Percentiles rank a stretch among this genome's conserved stretches.
phyloP scores from a whole-genome alignment of 2,329 filamentous ascomycete genomes.

The Pseudonectria buxi region DNA sequence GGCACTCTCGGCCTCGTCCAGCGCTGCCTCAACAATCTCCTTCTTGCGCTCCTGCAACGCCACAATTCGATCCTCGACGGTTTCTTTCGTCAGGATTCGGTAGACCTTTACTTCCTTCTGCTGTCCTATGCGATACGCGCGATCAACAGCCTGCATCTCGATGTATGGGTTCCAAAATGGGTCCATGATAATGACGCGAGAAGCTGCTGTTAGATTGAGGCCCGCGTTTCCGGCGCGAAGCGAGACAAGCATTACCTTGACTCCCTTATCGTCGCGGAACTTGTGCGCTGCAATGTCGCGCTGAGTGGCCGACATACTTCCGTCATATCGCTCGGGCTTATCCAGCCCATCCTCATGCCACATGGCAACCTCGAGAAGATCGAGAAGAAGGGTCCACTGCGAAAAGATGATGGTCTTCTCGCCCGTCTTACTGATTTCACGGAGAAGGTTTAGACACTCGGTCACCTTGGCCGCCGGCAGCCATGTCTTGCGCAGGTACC shows the following conservation, averaged over 20 bases:
- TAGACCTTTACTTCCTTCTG: slow-evolving; percentile 68
- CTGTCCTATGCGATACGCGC: slow-evolving; percentile 84
- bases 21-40: slow-evolving; percentile 66
- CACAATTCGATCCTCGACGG: slow-evolving; percentile 83
- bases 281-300: slow-evolving; percentile 63
- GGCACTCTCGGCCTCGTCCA: slow-evolving; percentile 67
- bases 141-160: slow-evolving; percentile 86
- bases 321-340: slow-evolving; percentile 68
- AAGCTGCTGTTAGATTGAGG: slow-evolving; percentile 76
- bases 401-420: slow-evolving; percentile 72
- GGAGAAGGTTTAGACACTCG: slow-evolving; percentile 66
- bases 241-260: slow-evolving; percentile 73
- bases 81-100: slow-evolving; percentile 66
- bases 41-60: slow-evolving; percentile 73
- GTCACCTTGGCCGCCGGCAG: slow-evolving; percentile 76
- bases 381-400: slow-evolving; percentile 71
- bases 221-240: slow-evolving; percentile 77
- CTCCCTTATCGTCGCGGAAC: slow-evolving; percentile 58
- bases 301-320: slow-evolving; percentile 62
- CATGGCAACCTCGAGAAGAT: slow-evolving; percentile 65
- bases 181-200: slow-evolving; percentile 82
- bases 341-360: slow-evolving; percentile 53
- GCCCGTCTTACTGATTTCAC: slow-evolving; percentile 52
- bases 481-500: slow-evolving; percentile 62
- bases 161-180: slow-evolving; percentile 94